Conservation (phyloP, 2,329 filamentous ascomycete genomes). For the Didymella sp. region DNA sequence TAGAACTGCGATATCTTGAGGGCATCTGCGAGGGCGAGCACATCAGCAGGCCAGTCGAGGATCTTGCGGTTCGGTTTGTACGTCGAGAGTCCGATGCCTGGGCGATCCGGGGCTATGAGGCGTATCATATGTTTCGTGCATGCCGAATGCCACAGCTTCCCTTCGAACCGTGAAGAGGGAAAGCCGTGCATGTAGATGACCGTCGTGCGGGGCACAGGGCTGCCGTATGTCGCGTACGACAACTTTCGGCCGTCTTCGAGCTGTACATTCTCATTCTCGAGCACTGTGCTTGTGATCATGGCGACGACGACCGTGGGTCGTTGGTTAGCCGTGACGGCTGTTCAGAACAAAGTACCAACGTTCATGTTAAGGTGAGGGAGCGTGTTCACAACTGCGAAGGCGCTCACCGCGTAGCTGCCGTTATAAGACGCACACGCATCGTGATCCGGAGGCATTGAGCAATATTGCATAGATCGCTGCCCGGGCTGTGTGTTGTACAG, state of each 20-base stretch:
- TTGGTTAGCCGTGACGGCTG: slow-evolving; percentile 4
- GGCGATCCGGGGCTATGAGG: slow-evolving; percentile 54
- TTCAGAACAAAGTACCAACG: slow-evolving; percentile 5
- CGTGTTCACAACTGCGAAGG: background rate
- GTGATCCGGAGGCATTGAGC: slow-evolving; percentile 12
- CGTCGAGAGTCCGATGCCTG: slow-evolving; percentile 54
- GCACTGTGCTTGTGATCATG: slow-evolving; percentile 23
- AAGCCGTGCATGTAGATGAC: slow-evolving; percentile 56
- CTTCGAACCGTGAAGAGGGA: slow-evolving; percentile 54
- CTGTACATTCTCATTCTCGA: slow-evolving; percentile 35
- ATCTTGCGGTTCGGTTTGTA: slow-evolving; percentile 49
- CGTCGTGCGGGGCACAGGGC: slow-evolving; percentile 47
- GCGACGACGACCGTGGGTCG: slow-evolving; percentile 4
- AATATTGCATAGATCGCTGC: slow-evolving; percentile 14
- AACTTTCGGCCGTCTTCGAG: slow-evolving; percentile 51
- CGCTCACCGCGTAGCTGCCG: background rate
- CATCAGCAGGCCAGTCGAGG: slow-evolving; percentile 53
- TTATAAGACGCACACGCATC: slow-evolving; percentile 13
- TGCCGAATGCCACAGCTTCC: slow-evolving; percentile 42
- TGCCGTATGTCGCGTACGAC: slow-evolving; percentile 56
- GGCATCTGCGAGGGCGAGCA: slow-evolving; percentile 51
- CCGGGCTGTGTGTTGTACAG: slow-evolving; percentile 20
- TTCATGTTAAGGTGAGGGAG: slow-evolving; percentile 8
- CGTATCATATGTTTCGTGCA: slow-evolving; percentile 48
- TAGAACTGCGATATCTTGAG: slow-evolving; percentile 52